Evolutionary conservation across 352 stramenopile species (phyloP).

Genomic region (Globisporangium rhizosaccharum): DNA sequence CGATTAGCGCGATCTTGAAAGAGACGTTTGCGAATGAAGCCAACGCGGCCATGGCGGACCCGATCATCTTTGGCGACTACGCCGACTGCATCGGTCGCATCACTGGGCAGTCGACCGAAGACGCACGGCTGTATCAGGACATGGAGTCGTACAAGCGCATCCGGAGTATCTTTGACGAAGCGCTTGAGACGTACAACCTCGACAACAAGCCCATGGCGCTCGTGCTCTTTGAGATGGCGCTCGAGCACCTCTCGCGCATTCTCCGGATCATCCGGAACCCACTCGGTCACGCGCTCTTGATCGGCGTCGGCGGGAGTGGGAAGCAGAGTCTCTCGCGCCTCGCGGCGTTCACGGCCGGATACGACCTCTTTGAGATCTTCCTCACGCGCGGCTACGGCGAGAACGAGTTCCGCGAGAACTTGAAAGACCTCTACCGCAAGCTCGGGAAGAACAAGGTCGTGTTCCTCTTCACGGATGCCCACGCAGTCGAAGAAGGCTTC

Average conservation of each 20-base stretch:
- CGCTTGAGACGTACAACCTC: conserved; percentile 92
- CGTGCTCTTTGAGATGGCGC: conserved; percentile 94
- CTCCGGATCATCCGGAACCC: conserved; percentile 91
- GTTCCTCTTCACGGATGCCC: conserved; percentile 95
- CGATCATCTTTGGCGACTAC: conserved; percentile 93
- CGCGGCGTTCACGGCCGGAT: conserved; percentile 90
- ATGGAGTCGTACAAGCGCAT: conserved; percentile 90
- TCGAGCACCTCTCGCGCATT: conserved; percentile 92
- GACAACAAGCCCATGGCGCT: conserved; percentile 94
- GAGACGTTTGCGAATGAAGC: conserved; percentile 60
- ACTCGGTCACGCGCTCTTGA: conserved; percentile 89
- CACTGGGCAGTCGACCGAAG: conserved; percentile 56
- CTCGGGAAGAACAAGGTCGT: conserved; percentile 86
- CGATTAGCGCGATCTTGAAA: conserved; percentile 74
- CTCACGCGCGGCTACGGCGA: conserved; percentile 92
- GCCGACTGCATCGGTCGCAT: conserved; percentile 76
- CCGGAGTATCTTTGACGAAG: conserved; percentile 90
- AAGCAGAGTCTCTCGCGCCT: conserved; percentile 93
- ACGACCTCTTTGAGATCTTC: conserved; percentile 94
- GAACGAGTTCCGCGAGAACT: conserved; percentile 90
- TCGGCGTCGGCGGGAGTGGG: conserved; percentile 91
- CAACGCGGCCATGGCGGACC: conserved; percentile 69
- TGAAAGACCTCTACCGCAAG: conserved; percentile 92
- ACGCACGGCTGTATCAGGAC: conserved; percentile 91
- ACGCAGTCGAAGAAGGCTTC: conserved; percentile 95